Evolutionary conservation across 2,329 filamentous ascomycete genomes (phyloP).

Genomic region (Ascochyta rabiei): DNA sequence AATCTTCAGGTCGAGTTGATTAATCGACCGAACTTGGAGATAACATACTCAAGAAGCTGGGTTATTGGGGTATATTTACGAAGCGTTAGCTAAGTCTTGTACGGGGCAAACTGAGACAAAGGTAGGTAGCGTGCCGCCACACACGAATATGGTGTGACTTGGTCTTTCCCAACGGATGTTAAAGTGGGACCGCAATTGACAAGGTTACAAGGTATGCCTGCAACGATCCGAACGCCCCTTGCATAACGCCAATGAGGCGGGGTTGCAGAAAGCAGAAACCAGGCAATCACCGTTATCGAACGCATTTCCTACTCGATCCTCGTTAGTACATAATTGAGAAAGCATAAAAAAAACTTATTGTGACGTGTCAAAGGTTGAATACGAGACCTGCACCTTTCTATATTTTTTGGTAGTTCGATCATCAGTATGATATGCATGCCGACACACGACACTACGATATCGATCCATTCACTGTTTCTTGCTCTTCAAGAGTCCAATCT

Average conservation of each 20-base stretch:
- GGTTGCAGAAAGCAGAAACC: neutral
- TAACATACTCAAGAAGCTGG: neutral
- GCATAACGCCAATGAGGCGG: constrained; percentile 1
- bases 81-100: neutral
- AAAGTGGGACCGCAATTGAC: neutral
- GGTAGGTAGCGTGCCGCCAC: constrained; percentile 5
- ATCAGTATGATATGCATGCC: neutral
- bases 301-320: neutral
- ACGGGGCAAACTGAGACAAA: constrained; percentile 7
- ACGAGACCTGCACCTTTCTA: too few species aligned
- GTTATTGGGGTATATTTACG: too few species aligned
- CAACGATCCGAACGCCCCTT: constrained; percentile 2
- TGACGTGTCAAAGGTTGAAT: too few species aligned
- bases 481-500: constrained; percentile 63
- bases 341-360: too few species aligned
- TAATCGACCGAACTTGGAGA: too few species aligned
- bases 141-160: neutral
- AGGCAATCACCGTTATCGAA: neutral
- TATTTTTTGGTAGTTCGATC: neutral
- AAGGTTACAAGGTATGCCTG: constrained; percentile 2
- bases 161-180: neutral
- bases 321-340: neutral
- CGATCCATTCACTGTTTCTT: constrained; percentile 3
- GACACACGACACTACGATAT: neutral
- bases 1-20: too few species aligned